phyloP scores from a whole-genome alignment of 768 basidiomycete genomes.

The Leucosporidium creatinivorum region DNA sequence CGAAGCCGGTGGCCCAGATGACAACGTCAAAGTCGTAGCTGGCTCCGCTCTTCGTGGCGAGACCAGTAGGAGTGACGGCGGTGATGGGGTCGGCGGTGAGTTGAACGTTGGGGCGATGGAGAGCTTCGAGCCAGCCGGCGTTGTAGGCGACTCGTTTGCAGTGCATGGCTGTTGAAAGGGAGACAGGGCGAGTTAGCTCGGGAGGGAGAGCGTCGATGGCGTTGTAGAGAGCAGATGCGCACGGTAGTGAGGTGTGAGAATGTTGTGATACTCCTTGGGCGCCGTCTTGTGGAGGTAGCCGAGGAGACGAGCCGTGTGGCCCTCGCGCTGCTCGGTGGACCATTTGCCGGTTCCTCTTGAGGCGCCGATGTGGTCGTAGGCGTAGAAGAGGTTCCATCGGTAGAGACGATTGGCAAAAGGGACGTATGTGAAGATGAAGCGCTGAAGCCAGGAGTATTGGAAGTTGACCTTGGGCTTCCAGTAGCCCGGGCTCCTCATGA shows the following conservation, averaged over 20 bases:
- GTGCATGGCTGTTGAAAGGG: conserved; percentile 26
- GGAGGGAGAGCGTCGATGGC: background rate
- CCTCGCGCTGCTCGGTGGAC: background rate
- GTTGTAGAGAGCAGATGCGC: background rate
- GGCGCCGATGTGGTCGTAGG: conserved; percentile 23
- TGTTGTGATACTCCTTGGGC: conserved; percentile 49
- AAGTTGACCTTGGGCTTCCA: conserved; percentile 12
- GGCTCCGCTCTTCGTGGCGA: conserved; percentile 18
- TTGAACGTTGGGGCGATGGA: conserved; percentile 53
- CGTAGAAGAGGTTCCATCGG: conserved; percentile 27
- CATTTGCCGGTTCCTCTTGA: conserved; percentile 8
- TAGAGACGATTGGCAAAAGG: conserved; percentile 24
- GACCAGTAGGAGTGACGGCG: conserved; percentile 15
- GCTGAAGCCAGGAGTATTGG: conserved; percentile 6
- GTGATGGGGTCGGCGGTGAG: conserved; percentile 37
- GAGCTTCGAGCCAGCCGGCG: conserved; percentile 52
- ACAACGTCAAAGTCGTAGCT: conserved; percentile 20
- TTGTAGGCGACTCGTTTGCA: conserved; percentile 53
- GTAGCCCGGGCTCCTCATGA: conserved; percentile 1
- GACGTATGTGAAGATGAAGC: conserved; percentile 23
- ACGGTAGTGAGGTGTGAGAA: conserved; percentile 51
- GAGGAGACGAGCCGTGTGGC: background rate
- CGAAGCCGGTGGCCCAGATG: conserved; percentile 31
- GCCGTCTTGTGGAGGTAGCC: conserved; percentile 40
- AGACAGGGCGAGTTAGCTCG: background rate